Conservation (phyloP, 176 grass and related monocot species). For the Chrysopogon serrulatus region DNA sequence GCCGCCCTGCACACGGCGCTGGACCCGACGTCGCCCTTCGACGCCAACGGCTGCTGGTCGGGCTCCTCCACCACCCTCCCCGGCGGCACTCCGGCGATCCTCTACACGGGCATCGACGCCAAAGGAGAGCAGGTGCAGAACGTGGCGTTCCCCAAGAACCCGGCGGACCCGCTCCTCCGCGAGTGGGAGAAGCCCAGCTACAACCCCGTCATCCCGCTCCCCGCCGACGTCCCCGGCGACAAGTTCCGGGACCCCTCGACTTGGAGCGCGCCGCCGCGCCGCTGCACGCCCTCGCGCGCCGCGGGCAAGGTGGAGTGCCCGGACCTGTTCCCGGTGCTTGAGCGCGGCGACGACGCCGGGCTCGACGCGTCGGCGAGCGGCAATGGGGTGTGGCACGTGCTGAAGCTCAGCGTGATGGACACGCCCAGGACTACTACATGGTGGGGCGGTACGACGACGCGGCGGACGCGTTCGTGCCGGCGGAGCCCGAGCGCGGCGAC, state of each 20-base stretch:
- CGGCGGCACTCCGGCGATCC: slow-evolving; percentile 40
- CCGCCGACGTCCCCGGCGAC: slow-evolving; percentile 20
- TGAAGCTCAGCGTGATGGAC: slow-evolving; percentile 58
- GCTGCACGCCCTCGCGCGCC: slow-evolving; percentile 31
- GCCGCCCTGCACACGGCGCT: slow-evolving; percentile 28
- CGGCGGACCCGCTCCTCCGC: slow-evolving; percentile 44
- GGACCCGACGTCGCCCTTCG: slow-evolving; percentile 45
- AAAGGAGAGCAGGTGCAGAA: slow-evolving; percentile 51
- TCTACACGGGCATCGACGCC: slow-evolving; percentile 68
- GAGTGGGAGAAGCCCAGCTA: slow-evolving; percentile 63
- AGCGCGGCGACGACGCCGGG: slow-evolving; percentile 17
- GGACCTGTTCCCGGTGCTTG: slow-evolving; percentile 65
- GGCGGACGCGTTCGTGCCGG: slow-evolving; percentile 47
- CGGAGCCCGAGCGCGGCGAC: slow-evolving; percentile 26
- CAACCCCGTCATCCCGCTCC: slow-evolving; percentile 63
- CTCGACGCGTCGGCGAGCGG: slow-evolving; percentile 39
- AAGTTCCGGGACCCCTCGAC: slow-evolving; percentile 53
- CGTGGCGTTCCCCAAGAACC: slow-evolving; percentile 52
- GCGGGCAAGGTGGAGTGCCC: slow-evolving; percentile 66
- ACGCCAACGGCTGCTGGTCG: slow-evolving; percentile 68
- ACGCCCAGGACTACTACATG: slow-evolving; percentile 67
- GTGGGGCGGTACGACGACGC: slow-evolving; percentile 55
- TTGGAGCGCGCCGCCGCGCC: slow-evolving; percentile 46
- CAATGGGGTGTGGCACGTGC: slow-evolving; percentile 34
- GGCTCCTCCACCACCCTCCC: slow-evolving; percentile 69